These are phyloP conservation scores for Trichoderma sp. DNA, from an alignment of 2,329 filamentous ascomycete species.

Conservation along the genomic window DNA sequence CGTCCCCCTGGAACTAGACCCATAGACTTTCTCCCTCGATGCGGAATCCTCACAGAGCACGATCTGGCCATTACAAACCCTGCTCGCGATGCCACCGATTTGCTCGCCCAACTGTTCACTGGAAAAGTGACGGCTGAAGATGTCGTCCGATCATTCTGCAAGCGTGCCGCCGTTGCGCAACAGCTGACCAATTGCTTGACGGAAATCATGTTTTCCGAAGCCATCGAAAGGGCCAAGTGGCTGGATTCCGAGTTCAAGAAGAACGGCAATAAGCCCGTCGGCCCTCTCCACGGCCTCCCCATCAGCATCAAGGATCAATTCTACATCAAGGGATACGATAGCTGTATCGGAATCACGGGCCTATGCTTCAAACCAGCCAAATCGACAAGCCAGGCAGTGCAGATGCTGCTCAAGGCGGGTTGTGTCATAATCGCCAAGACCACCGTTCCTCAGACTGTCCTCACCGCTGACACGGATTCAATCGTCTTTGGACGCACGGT, in stretches of 20 bases:
- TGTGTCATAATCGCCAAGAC: conserved; percentile 3
- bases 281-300: background rate
- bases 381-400: background rate
- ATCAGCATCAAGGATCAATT: background rate
- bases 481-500: conserved; percentile 28
- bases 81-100: background rate
- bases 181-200: background rate
- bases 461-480: background rate
- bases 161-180: background rate
- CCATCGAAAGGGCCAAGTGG: background rate
- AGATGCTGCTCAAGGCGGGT: background rate
- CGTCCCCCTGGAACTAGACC: background rate
- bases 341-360: background rate
- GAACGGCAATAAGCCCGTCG: background rate
- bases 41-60: background rate
- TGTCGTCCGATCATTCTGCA: background rate
- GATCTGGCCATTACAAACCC: background rate
- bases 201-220: background rate
- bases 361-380: background rate
- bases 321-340: background rate
- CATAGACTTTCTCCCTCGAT: background rate
- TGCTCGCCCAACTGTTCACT: background rate
- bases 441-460: background rate
- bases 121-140: background rate
- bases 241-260: background rate